A percentile compares a stretch with the other conserved stretches of the same genome.
phyloP scores from a whole-genome alignment of 2,329 filamentous ascomycete species.

The Lachnellula occidentalis region DNA sequence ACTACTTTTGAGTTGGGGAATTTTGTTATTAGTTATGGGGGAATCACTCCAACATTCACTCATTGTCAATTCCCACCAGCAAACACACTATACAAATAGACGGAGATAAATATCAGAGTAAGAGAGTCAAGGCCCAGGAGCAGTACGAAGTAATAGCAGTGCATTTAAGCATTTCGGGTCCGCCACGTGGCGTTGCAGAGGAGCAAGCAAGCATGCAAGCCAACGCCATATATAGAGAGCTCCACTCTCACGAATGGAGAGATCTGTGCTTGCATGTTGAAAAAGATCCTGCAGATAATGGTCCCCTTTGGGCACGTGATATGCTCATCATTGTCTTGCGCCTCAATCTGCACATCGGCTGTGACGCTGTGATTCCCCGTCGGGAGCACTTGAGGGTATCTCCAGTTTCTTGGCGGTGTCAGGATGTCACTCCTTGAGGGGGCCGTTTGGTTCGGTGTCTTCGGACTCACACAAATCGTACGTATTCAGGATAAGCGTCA shows the following conservation, averaged over 20 bases:
- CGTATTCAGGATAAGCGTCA: too few relatives aligned
- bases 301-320: not conserved
- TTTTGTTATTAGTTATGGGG: not conserved
- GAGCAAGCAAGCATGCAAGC: not conserved
- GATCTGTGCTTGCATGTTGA: not conserved
- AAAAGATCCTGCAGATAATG: not conserved
- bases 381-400: not conserved
- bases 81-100: not conserved
- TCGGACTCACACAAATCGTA: too few relatives aligned
- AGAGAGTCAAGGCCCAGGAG: conserved; percentile 1
- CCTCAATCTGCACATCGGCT: not conserved
- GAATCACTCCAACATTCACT: not conserved
- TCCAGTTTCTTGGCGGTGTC: not conserved
- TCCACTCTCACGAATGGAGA: conserved; percentile 3
- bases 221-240: conserved; percentile 2
- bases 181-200: conserved; percentile 9
- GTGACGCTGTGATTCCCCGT: not conserved
- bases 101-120: not conserved
- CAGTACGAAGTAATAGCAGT: too few relatives aligned
- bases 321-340: not conserved
- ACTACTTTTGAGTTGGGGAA: not conserved
- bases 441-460: too few relatives aligned
- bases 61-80: not conserved
- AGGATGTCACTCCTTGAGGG: not conserved
- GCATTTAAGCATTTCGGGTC: conserved; percentile 1